A percentile compares a stretch with the other conserved stretches of the same genome.
Conservation (phyloP, 805 yeast species). For the Candida lessepsii region DNA sequence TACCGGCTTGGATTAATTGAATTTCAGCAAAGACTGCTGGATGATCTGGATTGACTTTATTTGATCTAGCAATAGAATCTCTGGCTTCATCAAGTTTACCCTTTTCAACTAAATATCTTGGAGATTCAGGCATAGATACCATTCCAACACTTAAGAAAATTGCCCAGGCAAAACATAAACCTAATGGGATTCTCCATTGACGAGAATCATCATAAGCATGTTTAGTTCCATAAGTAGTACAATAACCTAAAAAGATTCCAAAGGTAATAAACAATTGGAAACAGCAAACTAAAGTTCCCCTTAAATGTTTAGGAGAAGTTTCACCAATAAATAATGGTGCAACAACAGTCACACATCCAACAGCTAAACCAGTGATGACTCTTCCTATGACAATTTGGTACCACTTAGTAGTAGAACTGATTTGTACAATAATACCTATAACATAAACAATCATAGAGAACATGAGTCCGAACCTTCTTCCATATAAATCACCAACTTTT, state of each 20-base stretch:
- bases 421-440: conserved; percentile 61
- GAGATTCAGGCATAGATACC: conserved; percentile 68
- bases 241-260: conserved; percentile 71
- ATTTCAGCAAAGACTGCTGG: conserved; percentile 55
- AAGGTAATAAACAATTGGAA: conserved; percentile 69
- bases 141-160: conserved; percentile 48
- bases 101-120: conserved; percentile 57
- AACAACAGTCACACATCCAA: conserved; percentile 69
- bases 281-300: conserved; percentile 70
- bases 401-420: conserved; percentile 54
- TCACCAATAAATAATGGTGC: conserved; percentile 69
- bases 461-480: conserved; percentile 59
- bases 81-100: conserved; percentile 53
- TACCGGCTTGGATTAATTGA: conserved; percentile 55
- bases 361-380: conserved; percentile 64
- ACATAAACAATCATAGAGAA: conserved; percentile 54
- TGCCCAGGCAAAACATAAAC: conserved; percentile 55
- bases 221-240: conserved; percentile 60
- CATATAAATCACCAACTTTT: conserved; percentile 56
- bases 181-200: conserved; percentile 71
- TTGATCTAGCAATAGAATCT: conserved; percentile 53
- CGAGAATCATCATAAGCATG: conserved; percentile 43
- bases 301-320: conserved; percentile 64
- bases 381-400: conserved; percentile 65
- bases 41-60: conserved; percentile 54